Conservation (phyloP, 305 asterid genomes). For the Striga hermonthica region DNA sequence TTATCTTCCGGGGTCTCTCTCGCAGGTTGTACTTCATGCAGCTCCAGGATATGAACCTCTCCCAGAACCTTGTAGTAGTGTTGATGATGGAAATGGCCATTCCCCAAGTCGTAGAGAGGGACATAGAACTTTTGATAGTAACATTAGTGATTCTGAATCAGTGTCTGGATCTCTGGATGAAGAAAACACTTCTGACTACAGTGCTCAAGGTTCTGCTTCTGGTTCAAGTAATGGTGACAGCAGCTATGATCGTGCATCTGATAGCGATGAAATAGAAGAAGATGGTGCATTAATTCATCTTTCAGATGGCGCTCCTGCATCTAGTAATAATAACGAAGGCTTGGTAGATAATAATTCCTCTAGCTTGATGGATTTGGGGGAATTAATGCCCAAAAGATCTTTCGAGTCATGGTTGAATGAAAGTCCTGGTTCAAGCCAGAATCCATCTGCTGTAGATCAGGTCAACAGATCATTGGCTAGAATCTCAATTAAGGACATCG, state of each 20-base stretch:
- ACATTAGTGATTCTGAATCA: constrained; percentile 52
- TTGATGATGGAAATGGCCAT: constrained; percentile 39
- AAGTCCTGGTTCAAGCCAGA: constrained; percentile 52
- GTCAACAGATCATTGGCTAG: constrained; percentile 66
- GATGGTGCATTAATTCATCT: constrained; percentile 60
- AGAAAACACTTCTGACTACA: constrained; percentile 69
- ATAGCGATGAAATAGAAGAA: constrained; percentile 46
- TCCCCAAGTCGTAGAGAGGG: constrained; percentile 34
- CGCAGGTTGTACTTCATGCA: constrained; percentile 96
- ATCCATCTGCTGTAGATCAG: constrained; percentile 42
- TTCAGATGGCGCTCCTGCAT: constrained; percentile 60
- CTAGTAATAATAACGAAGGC: constrained; percentile 37
- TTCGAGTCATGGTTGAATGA: constrained; percentile 96
- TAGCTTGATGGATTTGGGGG: constrained; percentile 57
- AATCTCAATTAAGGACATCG: constrained; percentile 82
- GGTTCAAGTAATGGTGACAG: constrained; percentile 51
- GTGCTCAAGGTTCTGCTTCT: constrained; percentile 57
- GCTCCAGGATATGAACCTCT: constrained; percentile 99
- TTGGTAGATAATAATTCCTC: constrained; percentile 41
- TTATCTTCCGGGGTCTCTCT: constrained; percentile 98
- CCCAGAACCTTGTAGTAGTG: constrained; percentile 82
- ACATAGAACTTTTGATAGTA: constrained; percentile 40
- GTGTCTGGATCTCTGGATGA: constrained; percentile 73
- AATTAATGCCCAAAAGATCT: constrained; percentile 68
- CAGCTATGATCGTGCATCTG: constrained; percentile 44